A percentile compares a stretch with the other conserved stretches of the same genome.
Conservation (phyloP, 371 early-diverging fungal genomes). For the Umbelopsis sp. region DNA sequence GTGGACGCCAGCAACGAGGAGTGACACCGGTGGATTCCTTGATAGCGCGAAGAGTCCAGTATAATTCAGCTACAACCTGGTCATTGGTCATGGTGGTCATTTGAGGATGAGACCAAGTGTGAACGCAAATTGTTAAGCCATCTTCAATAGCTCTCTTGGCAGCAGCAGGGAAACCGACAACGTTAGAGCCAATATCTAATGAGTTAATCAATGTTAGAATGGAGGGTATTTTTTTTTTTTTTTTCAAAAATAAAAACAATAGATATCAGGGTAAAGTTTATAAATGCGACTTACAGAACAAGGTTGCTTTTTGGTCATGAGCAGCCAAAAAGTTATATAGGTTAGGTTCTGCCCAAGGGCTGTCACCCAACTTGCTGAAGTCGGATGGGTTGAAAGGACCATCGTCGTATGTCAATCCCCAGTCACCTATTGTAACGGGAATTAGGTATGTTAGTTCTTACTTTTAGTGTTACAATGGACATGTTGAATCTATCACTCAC, state of each 20-base stretch:
- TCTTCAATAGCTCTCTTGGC: conserved; percentile 40
- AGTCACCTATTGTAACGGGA: conserved; percentile 5
- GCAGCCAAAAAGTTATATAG: conserved; percentile 34
- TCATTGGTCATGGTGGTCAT: conserved; percentile 54
- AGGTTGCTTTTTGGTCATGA: conserved; percentile 30
- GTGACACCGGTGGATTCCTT: conserved; percentile 51
- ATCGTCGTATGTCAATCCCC: conserved; percentile 41
- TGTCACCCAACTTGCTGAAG: conserved; percentile 19
- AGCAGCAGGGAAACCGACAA: conserved; percentile 41
- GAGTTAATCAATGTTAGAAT: no score
- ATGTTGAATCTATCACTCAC: conserved; percentile 20
- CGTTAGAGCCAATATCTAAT: conserved; percentile 50
- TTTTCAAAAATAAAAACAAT: background rate
- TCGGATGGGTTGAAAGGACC: conserved; percentile 34
- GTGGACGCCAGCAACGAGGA: conserved; percentile 54
- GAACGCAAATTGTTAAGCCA: conserved; percentile 49
- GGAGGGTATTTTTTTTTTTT: no score
- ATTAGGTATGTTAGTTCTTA: background rate
- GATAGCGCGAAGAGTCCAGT: conserved; percentile 48
- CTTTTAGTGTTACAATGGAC: background rate
- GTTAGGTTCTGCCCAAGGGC: conserved; percentile 32
- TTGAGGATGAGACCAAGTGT: conserved; percentile 52
- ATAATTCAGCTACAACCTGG: conserved; percentile 56
- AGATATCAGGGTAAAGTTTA: background rate
- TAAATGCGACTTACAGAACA: conserved; percentile 36